Percentiles rank a stretch among this genome's conserved stretches.
Conservation (phyloP, 2,329 filamentous ascomycete genomes). For the Alternaria conjuncta region DNA sequence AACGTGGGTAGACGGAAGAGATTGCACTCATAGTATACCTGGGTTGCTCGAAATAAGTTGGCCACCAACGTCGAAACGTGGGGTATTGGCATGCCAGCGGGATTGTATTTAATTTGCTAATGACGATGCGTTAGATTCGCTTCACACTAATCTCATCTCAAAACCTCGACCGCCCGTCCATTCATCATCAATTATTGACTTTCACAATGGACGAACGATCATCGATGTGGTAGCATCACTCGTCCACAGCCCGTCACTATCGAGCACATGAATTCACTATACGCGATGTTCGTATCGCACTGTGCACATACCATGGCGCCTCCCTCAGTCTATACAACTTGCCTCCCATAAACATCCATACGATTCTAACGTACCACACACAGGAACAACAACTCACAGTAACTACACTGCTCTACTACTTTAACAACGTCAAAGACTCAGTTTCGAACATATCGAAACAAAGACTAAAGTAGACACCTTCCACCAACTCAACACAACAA, state of each 20-base stretch:
- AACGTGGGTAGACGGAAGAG: constrained; percentile 10
- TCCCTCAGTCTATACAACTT: neutral
- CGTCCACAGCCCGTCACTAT: neutral
- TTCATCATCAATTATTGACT: neutral
- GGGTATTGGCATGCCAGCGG: constrained; percentile 8
- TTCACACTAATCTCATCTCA: neutral
- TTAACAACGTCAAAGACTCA: neutral
- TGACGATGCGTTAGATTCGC: constrained; percentile 26
- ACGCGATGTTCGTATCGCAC: neutral
- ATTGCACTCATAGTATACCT: constrained; percentile 13
- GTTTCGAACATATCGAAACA: neutral
- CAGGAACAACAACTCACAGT: neutral
- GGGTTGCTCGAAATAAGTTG: constrained; percentile 5
- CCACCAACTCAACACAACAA: neutral
- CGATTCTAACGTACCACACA: neutral
- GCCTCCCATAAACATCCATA: neutral
- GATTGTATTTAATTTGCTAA: constrained; percentile 41
- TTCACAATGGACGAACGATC: neutral
- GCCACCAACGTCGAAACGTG: constrained; percentile 4
- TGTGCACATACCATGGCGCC: neutral
- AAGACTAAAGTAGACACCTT: neutral
- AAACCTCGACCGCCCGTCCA: neutral
- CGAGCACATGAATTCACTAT: neutral
- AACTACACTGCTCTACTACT: neutral
- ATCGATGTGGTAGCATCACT: neutral